Base-by-base conservation (phyloP, 1,284 basidiomycete species). In the Sporisorium iseilematis-ciliati region DNA sequence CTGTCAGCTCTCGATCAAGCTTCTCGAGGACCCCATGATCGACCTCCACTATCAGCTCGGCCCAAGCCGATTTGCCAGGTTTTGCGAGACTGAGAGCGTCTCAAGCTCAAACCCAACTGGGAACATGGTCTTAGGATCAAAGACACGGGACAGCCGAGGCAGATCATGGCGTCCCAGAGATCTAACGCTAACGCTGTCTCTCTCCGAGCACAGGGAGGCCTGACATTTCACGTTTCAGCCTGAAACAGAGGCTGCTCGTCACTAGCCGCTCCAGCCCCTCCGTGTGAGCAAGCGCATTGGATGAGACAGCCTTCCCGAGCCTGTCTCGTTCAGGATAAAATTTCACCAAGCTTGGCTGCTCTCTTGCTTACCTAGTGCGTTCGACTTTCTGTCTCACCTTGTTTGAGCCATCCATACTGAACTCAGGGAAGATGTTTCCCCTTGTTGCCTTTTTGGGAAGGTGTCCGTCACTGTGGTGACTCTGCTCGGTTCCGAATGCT, bases 71-170 rank as follows among this genome's bases (percentile, higher is more conserved):
- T 12, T 33, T 25, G 43, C 43, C 3, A 21, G 8, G n/a, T 18
- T 18, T 7, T 42, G 23, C 23, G 43, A 26, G 43, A 46, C 25
- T 26, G 16, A 25, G 14, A 5, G 12, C 12, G 43, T 46, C 43
- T 25, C 43, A 46, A 11, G 42, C 42, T 21, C 42, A 23, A 18
- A 20, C 6, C 20, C 7, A 23, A 12, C 12, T 20, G 11, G 20
- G 43, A 23, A 23, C 43, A 23, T 23, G 43, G 23, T 23, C n/a
- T 23, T 21, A 16, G 14, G 14, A n/a, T 42, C 46, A 29, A 31
- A 48, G 46, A 48, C 46, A 48, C 26, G 46, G 26, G 26, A 29
- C 46, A 48, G 46, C 46, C 46, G 46, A 29, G 29, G 46, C 46
- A 48, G 46, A 48, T 48, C 46, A 16, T 48, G 16, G 16, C 26